Conservation (phyloP, 106 monocot genomes). For the Dendrobium nobile region DNA sequence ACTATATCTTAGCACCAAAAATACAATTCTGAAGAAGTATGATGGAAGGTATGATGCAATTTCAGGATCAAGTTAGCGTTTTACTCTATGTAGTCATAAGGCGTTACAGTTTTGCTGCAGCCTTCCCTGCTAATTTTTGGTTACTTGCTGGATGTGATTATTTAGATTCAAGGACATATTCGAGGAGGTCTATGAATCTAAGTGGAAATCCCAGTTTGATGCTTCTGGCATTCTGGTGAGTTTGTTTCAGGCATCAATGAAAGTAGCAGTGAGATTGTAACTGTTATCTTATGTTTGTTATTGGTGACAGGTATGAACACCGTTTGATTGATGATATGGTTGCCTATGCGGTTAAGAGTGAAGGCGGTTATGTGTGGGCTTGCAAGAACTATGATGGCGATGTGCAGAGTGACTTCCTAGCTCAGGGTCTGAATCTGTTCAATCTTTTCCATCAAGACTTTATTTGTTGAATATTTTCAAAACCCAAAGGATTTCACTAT, state of each 20-base stretch:
- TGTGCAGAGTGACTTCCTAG: constrained; percentile 98
- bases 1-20: constrained; percentile 95
- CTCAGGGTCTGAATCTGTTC: constrained; percentile 54
- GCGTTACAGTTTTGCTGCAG: background rate
- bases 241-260: background rate
- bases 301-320: constrained; percentile 80
- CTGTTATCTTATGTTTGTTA: constrained; percentile 9
- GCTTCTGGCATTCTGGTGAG: constrained; percentile 86
- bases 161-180: constrained; percentile 96
- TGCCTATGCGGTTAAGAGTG: constrained; percentile 94
- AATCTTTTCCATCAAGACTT: background rate
- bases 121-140: background rate
- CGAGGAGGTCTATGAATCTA: constrained; percentile 82
- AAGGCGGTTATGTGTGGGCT: constrained; percentile 93
- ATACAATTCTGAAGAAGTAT: constrained; percentile 97
- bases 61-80: background rate
- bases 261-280: background rate
- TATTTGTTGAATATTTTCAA: background rate
- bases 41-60: constrained; percentile 66
- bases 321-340: constrained; percentile 99
- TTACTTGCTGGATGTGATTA: background rate
- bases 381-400: constrained; percentile 99
- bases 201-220: constrained; percentile 88
- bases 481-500: background rate
- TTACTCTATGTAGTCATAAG: background rate